Evolutionary conservation across 805 yeast genomes (phyloP).

Genomic region (Kodamaea neixiangensis): DNA sequence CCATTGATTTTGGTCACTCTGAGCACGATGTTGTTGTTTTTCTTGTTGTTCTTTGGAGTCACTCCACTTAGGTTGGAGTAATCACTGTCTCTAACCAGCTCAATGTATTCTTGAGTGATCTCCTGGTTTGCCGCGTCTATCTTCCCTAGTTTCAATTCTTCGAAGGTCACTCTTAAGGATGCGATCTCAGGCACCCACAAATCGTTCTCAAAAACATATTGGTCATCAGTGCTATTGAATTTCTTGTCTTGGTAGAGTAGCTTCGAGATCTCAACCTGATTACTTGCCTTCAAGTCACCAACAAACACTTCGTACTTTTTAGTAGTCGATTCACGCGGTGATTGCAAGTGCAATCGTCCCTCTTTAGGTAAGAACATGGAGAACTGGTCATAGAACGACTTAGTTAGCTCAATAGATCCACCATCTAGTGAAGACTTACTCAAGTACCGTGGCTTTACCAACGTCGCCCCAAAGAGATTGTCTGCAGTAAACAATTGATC

Average conservation of each 20-base stretch:
- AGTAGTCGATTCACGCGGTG: slow-evolving; percentile 30
- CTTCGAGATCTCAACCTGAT: slow-evolving; percentile 24
- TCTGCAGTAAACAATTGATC: slow-evolving; percentile 49
- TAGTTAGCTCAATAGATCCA: slow-evolving; percentile 31
- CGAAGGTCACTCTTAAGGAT: slow-evolving; percentile 49
- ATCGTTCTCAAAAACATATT: slow-evolving; percentile 23
- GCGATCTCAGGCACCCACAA: slow-evolving; percentile 42
- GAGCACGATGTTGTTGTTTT: slow-evolving; percentile 19
- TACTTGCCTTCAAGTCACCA: slow-evolving; percentile 30
- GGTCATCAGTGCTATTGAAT: slow-evolving; percentile 13
- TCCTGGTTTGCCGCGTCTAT: slow-evolving; percentile 42
- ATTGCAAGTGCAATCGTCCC: slow-evolving; percentile 28
- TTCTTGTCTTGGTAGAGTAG: slow-evolving; percentile 12
- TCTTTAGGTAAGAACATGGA: slow-evolving; percentile 21
- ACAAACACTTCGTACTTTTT: slow-evolving; percentile 26
- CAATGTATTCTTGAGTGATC: slow-evolving; percentile 29
- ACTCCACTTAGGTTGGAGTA: neutral
- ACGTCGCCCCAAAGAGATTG: slow-evolving; percentile 35
- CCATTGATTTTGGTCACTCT: slow-evolving; percentile 39
- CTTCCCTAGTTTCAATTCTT: slow-evolving; percentile 40
- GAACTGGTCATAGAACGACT: slow-evolving; percentile 27
- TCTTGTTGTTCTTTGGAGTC: slow-evolving; percentile 1
- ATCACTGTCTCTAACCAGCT: slow-evolving; percentile 12
- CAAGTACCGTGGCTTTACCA: slow-evolving; percentile 45
- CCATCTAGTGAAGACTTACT: slow-evolving; percentile 20